Base-by-base conservation (phyloP, 495 filamentous ascomycete species). In the Penicillium lagena region DNA sequence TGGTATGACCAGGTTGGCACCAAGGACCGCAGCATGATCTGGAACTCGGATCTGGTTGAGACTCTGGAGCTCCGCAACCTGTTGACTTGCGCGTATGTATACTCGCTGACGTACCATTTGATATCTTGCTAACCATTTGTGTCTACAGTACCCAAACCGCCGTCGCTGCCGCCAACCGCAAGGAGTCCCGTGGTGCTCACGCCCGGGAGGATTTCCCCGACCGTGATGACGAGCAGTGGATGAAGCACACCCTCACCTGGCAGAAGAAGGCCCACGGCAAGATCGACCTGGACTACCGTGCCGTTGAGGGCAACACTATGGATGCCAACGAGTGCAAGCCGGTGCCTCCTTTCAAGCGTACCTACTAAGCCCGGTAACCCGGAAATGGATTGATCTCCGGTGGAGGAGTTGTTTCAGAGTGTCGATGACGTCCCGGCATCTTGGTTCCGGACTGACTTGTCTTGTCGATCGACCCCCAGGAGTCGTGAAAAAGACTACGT, bases 1-100 rank as follows among this genome's bases (percentile, higher is more conserved):
- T 81, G 72, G 50, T 97, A 86, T 71, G 61, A 66, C 44, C 79
- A 95, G 61, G 81, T 96, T 49, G 87, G 87, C 56, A 95, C 86
- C 67, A 95, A 94, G 78, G 91, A 97, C 66, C 85, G 91, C 60
- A 90, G 87, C 80, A 96, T 97, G 93, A 96, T 97, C 73, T 97
- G 91, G 91, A 97, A 97, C 81, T 88, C 86, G 32, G 91, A 97
- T 58, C 78, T 97, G 28, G 86, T 95, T 43, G 91, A 97, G 80
- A 94, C 90, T 27, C 79, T 97, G 35, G 91, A 97, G 71, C 75
- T 96, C 56, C 75, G 89, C 54, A 97, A 97, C 65, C 62, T 97
- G 52, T 70, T 97, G 55, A 96, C 91, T 58, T 97, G 91, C 81
- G 91, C 91, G 79, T 86, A 81, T 66, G 82, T 82, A 50, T 46